phyloP scores from a whole-genome alignment of 768 basidiomycete genomes.

The Cantharellus cinnabarinus region DNA sequence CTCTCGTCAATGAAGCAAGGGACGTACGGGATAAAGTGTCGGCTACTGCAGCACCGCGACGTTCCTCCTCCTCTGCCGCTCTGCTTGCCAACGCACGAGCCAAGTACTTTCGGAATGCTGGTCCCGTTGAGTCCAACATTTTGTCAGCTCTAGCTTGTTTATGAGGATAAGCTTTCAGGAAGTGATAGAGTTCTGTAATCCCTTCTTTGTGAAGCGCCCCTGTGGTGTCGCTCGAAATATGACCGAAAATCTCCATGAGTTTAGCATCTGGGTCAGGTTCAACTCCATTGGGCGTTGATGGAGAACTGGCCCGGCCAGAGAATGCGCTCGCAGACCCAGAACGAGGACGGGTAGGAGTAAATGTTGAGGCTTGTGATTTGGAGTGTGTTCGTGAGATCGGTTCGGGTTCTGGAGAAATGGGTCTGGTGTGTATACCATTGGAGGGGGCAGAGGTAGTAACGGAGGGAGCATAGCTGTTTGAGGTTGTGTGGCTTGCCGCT shows the following conservation, averaged over 20 bases:
- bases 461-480: not conserved
- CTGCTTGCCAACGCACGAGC: constrained; percentile 70
- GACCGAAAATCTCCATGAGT: constrained; percentile 60
- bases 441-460: not conserved
- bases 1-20: too few species aligned
- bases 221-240: constrained; percentile 75
- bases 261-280: constrained; percentile 80
- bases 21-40: constrained; percentile 59
- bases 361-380: not conserved
- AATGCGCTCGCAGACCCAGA: not conserved
- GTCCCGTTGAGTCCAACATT: constrained; percentile 70
- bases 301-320: constrained; percentile 9
- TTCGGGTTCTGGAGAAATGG: constrained; percentile 12
- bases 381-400: constrained; percentile 1
- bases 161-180: constrained; percentile 76
- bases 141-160: constrained; percentile 69
- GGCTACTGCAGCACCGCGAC: constrained; percentile 39
- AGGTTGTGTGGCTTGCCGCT: constrained; percentile 10
- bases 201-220: constrained; percentile 83
- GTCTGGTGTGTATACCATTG: not conserved
- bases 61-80: constrained; percentile 55
- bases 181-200: constrained; percentile 85
- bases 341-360: not conserved
- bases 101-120: constrained; percentile 82
- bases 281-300: constrained; percentile 26